A percentile compares a stretch with the other conserved stretches of the same genome.
phyloP scores from a whole-genome alignment of 768 basidiomycete genomes.

The Agaricus sinodeliciosus region DNA sequence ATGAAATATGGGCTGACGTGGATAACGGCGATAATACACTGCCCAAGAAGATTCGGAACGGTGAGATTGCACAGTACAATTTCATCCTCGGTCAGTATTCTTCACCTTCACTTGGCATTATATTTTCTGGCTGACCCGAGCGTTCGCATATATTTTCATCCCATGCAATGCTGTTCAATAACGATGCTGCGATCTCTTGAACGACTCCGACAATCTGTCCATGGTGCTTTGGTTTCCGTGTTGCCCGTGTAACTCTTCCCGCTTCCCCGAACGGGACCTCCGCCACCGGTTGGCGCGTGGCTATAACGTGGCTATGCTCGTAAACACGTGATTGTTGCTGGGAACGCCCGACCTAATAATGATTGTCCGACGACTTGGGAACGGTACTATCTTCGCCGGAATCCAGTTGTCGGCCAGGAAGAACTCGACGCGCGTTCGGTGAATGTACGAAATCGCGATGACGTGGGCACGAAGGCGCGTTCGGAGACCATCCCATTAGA shows the following conservation, averaged over 20 bases:
- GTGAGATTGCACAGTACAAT: slow-evolving; percentile 96
- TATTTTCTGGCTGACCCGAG: background rate
- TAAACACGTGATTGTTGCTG: no score
- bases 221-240: background rate
- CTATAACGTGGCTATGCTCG: no score
- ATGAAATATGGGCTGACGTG: slow-evolving; percentile 84
- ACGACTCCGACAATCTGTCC: no score
- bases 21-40: slow-evolving; percentile 91
- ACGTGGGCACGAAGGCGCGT: slow-evolving; percentile 79
- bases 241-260: background rate
- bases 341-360: no score
- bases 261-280: no score
- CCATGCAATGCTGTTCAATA: background rate
- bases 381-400: background rate
- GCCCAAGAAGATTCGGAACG: slow-evolving; percentile 95
- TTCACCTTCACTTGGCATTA: background rate
- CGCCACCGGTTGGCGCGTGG: no score
- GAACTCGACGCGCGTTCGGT: slow-evolving; percentile 84
- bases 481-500: slow-evolving; percentile 71
- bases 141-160: background rate
- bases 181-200: background rate
- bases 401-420: slow-evolving; percentile 86
- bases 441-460: slow-evolving; percentile 94
- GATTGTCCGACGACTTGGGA: background rate
- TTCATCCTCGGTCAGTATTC: slow-evolving; percentile 80